Conservation (phyloP, 2,329 filamentous ascomycete species). For the Ilyonectria robusta region DNA sequence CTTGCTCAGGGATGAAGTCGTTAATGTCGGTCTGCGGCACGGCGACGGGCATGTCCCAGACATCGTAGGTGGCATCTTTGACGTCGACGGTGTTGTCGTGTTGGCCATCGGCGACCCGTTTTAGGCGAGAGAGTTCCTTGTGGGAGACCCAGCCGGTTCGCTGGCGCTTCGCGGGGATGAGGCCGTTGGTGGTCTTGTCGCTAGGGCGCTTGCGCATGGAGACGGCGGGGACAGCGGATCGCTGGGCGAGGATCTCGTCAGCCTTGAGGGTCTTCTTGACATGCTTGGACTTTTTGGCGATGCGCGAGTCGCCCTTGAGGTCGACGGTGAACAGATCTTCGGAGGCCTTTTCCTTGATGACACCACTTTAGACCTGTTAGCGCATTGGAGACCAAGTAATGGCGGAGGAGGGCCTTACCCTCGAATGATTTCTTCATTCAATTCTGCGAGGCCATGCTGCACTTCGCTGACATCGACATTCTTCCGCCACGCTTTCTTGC, state of each 20-base stretch:
- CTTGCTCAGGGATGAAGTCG: constrained; percentile 75
- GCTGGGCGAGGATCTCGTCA: constrained; percentile 90
- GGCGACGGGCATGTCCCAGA: constrained; percentile 74
- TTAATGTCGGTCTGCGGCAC: constrained; percentile 56
- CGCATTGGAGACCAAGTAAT: not conserved
- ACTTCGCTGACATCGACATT: constrained; percentile 95
- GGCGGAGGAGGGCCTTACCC: constrained; percentile 69
- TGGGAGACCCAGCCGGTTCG: constrained; percentile 85
- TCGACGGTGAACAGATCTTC: constrained; percentile 90
- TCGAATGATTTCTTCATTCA: constrained; percentile 91
- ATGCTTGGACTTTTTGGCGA: constrained; percentile 76
- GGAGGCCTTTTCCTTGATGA: constrained; percentile 86
- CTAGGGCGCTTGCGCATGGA: constrained; percentile 82
- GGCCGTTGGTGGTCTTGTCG: constrained; percentile 79
- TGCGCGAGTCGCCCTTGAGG: constrained; percentile 76
- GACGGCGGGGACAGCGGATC: constrained; percentile 86
- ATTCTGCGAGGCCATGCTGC: constrained; percentile 82
- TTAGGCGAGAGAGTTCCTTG: constrained; percentile 85
- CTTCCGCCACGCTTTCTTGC: constrained; percentile 99
- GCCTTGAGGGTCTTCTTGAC: constrained; percentile 85
- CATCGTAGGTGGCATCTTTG: constrained; percentile 80
- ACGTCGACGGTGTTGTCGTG: constrained; percentile 68
- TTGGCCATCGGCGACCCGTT: constrained; percentile 82
- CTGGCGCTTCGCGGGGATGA: constrained; percentile 81
- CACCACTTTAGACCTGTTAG: constrained; percentile 71